Conservation (phyloP, 129 eudicot genomes). For the Escallonia rubra region DNA sequence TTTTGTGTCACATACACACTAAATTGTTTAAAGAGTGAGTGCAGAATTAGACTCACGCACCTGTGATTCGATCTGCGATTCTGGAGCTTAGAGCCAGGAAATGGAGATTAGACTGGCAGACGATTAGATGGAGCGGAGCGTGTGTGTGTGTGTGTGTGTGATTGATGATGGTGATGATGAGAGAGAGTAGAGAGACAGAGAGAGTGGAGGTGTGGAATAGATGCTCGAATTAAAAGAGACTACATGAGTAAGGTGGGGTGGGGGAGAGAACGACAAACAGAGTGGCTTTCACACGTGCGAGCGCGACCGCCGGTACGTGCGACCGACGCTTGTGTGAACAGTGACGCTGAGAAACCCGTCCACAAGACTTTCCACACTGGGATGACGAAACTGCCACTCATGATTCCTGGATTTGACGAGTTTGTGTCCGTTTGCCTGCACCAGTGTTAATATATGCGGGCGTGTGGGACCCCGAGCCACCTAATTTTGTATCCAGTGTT, state of each 20-base stretch:
- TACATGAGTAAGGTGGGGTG: background rate
- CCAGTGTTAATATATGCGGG: too few species aligned
- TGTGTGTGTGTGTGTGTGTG: conserved; percentile 17
- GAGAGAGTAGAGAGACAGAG: conserved; percentile 18
- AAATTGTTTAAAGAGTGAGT: too few species aligned
- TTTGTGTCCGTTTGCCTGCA: too few species aligned
- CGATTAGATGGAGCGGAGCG: background rate
- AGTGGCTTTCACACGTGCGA: conserved; percentile 22
- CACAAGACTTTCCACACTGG: too few species aligned
- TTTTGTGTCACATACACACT: too few species aligned
- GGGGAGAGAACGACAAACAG: conserved; percentile 5
- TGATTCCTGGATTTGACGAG: too few species aligned
- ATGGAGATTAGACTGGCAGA: conserved; percentile 26
- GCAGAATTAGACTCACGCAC: background rate
- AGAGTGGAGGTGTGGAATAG: conserved; percentile 6
- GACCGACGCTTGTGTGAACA: conserved; percentile 23
- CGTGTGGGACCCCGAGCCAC: too few species aligned
- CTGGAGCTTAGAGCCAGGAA: conserved; percentile 10
- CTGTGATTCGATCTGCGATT: conserved; percentile 28
- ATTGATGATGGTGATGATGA: conserved; percentile 21
- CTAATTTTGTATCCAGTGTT: too few species aligned
- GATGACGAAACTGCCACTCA: too few species aligned
- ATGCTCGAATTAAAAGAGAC: conserved; percentile 11
- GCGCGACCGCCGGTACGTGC: conserved; percentile 24
- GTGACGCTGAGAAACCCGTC: too few species aligned